phyloP scores from a whole-genome alignment of 2,329 filamentous ascomycete genomes.

The Claviceps purpurea region DNA sequence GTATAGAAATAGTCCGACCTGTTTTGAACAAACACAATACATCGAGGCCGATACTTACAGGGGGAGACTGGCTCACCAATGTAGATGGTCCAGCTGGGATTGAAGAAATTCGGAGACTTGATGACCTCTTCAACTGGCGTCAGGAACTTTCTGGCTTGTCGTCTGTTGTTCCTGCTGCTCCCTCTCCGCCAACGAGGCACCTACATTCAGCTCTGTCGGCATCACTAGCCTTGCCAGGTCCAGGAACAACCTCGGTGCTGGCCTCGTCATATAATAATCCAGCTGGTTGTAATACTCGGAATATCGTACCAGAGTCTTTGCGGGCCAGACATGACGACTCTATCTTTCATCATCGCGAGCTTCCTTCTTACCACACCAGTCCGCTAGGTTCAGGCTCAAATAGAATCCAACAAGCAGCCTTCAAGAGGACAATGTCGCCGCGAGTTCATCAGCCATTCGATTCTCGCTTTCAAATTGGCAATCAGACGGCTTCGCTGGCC shows the following conservation, averaged over 20 bases:
- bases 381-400: neutral
- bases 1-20: neutral
- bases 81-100: neutral
- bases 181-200: neutral
- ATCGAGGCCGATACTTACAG: neutral
- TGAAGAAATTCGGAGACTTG: neutral
- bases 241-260: neutral
- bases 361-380: neutral
- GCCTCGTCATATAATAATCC: neutral
- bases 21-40: neutral
- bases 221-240: neutral
- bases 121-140: neutral
- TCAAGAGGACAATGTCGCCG: neutral
- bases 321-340: neutral
- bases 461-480: neutral
- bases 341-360: neutral
- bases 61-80: slow-evolving; percentile 4
- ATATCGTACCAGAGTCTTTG: neutral
- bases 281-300: neutral
- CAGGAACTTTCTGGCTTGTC: neutral
- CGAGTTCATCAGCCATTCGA: neutral
- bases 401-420: neutral
- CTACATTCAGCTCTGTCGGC: neutral
- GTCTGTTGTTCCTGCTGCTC: neutral
- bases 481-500: neutral